phyloP scores from a whole-genome alignment of 73 alveolate genomes.

The Tetrahymena borealis region DNA sequence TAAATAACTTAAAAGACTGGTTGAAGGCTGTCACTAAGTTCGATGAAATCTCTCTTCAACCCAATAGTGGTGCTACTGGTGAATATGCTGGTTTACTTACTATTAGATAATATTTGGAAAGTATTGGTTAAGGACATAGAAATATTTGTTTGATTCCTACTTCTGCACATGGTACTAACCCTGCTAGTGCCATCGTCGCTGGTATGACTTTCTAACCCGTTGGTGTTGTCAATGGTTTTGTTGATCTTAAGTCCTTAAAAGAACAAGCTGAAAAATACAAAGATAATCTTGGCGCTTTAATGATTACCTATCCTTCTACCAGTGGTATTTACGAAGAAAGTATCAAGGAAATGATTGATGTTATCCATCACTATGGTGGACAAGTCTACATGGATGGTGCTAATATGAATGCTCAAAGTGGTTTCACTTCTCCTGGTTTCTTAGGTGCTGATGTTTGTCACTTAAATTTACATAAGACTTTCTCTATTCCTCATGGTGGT shows the following conservation, averaged over 20 bases:
- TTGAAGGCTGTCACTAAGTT: conserved; percentile 65
- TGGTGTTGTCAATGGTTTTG: conserved; percentile 23
- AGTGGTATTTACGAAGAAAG: conserved; percentile 86
- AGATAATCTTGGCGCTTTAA: conserved; percentile 65
- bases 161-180: conserved; percentile 96
- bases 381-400: conserved; percentile 97
- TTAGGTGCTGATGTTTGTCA: conserved; percentile 93
- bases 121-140: conserved; percentile 65
- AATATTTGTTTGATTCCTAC: conserved; percentile 86
- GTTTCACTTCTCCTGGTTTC: conserved; percentile 86
- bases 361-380: conserved; percentile 71
- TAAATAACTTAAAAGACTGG: conserved; percentile 52
- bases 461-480: conserved; percentile 53
- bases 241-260: conserved; percentile 45
- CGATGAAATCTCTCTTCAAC: conserved; percentile 79
- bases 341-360: conserved; percentile 54
- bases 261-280: conserved; percentile 57
- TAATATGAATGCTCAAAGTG: conserved; percentile 84
- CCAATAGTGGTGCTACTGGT: conserved; percentile 89
- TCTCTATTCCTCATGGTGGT: conserved; percentile 96
- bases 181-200: conserved; percentile 83
- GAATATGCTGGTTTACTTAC: conserved; percentile 89
- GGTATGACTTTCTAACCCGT: conserved; percentile 72
- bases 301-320: conserved; percentile 95
- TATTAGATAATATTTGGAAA: conserved; percentile 71